A percentile compares a stretch with the other conserved stretches of the same genome.
phyloP scores from a whole-genome alignment of 805 yeast genomes.

The Yarrowia bubula region DNA sequence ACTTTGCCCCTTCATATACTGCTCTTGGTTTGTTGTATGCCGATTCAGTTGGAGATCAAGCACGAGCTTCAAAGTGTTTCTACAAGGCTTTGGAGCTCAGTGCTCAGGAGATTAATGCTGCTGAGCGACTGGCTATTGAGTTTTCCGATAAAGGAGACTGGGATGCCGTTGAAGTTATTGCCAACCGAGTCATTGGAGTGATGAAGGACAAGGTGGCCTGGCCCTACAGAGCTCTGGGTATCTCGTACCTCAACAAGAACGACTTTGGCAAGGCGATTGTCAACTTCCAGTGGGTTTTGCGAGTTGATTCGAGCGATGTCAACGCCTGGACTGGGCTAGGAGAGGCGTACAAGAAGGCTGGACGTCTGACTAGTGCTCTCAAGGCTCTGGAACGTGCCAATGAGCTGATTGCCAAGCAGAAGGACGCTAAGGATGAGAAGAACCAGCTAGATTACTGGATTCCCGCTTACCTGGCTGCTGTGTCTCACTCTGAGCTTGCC shows the following conservation, averaged over 20 bases:
- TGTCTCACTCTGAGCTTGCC: constrained; percentile 59
- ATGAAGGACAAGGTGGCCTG: constrained; percentile 51
- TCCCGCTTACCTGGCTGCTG: constrained; percentile 65
- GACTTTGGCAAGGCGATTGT: constrained; percentile 79
- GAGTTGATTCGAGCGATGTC: constrained; percentile 62
- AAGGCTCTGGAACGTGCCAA: constrained; percentile 74
- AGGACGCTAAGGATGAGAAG: too few species aligned
- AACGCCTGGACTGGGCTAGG: constrained; percentile 96
- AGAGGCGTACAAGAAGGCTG: constrained; percentile 85
- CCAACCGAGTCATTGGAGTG: constrained; percentile 61
- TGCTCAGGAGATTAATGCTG: constrained; percentile 70
- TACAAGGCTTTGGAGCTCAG: constrained; percentile 87
- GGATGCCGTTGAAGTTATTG: constrained; percentile 76
- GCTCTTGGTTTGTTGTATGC: constrained; percentile 74
- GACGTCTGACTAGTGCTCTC: constrained; percentile 79
- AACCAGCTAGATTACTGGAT: constrained; percentile 49
- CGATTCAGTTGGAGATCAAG: constrained; percentile 54
- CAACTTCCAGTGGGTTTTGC: constrained; percentile 81
- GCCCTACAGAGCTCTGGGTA: constrained; percentile 89
- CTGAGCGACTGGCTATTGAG: constrained; percentile 66
- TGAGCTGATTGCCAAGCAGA: constrained; percentile 41
- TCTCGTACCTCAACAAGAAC: constrained; percentile 66
- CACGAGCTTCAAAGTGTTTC: constrained; percentile 80
- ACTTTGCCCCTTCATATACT: constrained; percentile 76
- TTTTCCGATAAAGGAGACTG: constrained; percentile 71